Conservation (phyloP, 257 asterid species). For the Nicotiana otophora region DNA sequence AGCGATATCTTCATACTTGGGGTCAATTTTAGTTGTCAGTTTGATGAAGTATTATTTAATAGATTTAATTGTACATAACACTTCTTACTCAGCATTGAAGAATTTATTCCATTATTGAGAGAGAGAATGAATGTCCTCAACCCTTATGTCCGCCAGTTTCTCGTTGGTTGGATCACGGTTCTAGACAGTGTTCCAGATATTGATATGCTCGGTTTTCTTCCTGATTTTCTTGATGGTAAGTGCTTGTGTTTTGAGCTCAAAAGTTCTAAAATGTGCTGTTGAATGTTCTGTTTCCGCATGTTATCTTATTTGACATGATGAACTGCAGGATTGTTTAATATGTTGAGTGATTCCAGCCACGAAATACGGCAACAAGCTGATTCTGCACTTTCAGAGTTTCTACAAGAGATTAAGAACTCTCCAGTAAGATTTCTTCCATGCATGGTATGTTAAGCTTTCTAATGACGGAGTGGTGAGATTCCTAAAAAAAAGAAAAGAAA, state of each 20-base stretch:
- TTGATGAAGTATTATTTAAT: neutral
- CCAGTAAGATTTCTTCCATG: constrained; percentile 62
- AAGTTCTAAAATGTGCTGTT: neutral
- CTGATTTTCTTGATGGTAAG: constrained; percentile 98
- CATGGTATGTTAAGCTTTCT: neutral
- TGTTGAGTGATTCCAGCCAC: constrained; percentile 96
- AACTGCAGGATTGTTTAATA: constrained; percentile 83
- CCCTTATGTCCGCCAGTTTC: constrained; percentile 95
- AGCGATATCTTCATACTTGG: neutral
- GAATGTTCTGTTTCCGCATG: neutral
- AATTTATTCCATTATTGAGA: constrained; percentile 90
- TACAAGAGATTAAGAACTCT: constrained; percentile 96
- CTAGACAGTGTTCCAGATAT: constrained; percentile 98
- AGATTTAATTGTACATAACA: neutral
- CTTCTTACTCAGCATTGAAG: constrained; percentile 72
- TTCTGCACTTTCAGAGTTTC: constrained; percentile 98
- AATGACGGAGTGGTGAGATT: neutral
- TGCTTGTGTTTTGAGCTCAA: constrained; percentile 14
- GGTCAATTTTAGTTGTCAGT: neutral
- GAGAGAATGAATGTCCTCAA: constrained; percentile 96
- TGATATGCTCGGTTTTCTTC: constrained; percentile 99
- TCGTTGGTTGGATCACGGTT: constrained; percentile 99
- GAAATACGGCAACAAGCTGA: constrained; percentile 99
- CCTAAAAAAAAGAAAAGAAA: neutral
- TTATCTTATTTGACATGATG: neutral